These are phyloP conservation scores for Echinosophora koreensis DNA, from an alignment of 306 rosid species.

Conservation along the genomic window DNA sequence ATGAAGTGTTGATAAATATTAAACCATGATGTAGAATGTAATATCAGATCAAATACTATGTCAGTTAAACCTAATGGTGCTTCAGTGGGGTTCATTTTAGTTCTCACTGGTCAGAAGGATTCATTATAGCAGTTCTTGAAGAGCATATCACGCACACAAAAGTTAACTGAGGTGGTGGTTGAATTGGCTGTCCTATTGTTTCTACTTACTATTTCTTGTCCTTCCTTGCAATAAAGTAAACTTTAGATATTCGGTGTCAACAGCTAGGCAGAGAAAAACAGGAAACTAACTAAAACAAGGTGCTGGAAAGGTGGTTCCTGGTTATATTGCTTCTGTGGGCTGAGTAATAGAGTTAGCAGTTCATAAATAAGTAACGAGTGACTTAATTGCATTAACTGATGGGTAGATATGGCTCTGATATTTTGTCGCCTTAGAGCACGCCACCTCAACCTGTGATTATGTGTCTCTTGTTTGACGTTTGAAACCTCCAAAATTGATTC, in stretches of 20 bases:
- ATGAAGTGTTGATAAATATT: background rate
- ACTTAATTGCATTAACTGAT: slow-evolving; percentile 47
- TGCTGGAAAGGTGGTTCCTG: slow-evolving; percentile 51
- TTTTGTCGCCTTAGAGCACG: slow-evolving; percentile 21
- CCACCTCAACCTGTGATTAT: background rate
- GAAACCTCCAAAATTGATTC: no score
- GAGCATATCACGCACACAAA: background rate
- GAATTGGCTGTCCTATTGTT: slow-evolving; percentile 15
- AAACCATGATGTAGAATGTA: background rate
- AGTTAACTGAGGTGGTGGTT: slow-evolving; percentile 27
- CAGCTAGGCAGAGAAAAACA: slow-evolving; percentile 33
- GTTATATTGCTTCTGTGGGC: slow-evolving; percentile 54
- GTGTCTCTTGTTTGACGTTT: no score
- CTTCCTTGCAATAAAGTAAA: slow-evolving; percentile 37
- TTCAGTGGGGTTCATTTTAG: slow-evolving; percentile 11
- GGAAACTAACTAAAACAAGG: slow-evolving; percentile 51
- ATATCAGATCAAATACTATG: background rate
- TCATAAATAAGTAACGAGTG: slow-evolving; percentile 20
- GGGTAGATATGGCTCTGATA: slow-evolving; percentile 40
- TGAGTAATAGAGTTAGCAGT: slow-evolving; percentile 11
- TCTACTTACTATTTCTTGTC: background rate
- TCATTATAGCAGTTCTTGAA: background rate
- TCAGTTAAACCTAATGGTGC: background rate
- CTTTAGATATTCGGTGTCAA: background rate
- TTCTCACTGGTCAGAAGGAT: slow-evolving; percentile 16